Evolutionary conservation across 2,329 filamentous ascomycete species (phyloP).

Genomic region (Claviceps digitariae): DNA sequence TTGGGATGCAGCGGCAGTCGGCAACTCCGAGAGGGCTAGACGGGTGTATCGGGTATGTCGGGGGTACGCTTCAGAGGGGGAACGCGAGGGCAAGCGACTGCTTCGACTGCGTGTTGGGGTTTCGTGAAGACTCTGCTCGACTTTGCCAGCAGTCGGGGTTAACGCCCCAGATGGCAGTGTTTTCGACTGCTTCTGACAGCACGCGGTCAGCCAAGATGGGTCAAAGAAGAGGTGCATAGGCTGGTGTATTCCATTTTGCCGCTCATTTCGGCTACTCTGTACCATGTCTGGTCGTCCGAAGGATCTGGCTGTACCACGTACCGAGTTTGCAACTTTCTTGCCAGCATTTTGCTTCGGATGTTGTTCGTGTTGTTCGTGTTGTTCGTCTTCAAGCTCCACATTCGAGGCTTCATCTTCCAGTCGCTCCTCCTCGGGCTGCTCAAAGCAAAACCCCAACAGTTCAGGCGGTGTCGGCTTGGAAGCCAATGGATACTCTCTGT

Average conservation of each 20-base stretch:
- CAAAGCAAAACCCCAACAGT: slow-evolving; percentile 62
- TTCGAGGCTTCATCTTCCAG: slow-evolving; percentile 14
- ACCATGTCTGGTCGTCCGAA: neutral
- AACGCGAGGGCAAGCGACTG: slow-evolving; percentile 18
- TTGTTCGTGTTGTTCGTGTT: slow-evolving; percentile 11
- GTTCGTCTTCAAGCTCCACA: slow-evolving; percentile 11
- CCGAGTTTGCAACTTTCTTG: slow-evolving; percentile 8
- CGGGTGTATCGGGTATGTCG: slow-evolving; percentile 18
- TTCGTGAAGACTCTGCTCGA: slow-evolving; percentile 13
- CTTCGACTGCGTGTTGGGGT: slow-evolving; percentile 14
- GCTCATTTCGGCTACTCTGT: neutral
- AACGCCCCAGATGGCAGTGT: slow-evolving; percentile 10
- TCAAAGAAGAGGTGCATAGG: neutral
- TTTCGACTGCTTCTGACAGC: slow-evolving; percentile 9
- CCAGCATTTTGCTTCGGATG: neutral
- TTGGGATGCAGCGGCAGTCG: slow-evolving; percentile 7
- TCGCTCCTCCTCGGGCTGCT: slow-evolving; percentile 5
- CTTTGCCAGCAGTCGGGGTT: slow-evolving; percentile 15
- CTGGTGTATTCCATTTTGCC: neutral
- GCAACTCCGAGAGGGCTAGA: slow-evolving; percentile 18
- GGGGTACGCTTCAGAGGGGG: slow-evolving; percentile 20
- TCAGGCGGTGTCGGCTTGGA: slow-evolving; percentile 67
- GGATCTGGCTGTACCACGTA: slow-evolving; percentile 7
- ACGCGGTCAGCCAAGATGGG: slow-evolving; percentile 1
- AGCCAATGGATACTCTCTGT: slow-evolving; percentile 83